Conservation (phyloP, 2,329 filamentous ascomycete species). For the Colletotrichum melonis region DNA sequence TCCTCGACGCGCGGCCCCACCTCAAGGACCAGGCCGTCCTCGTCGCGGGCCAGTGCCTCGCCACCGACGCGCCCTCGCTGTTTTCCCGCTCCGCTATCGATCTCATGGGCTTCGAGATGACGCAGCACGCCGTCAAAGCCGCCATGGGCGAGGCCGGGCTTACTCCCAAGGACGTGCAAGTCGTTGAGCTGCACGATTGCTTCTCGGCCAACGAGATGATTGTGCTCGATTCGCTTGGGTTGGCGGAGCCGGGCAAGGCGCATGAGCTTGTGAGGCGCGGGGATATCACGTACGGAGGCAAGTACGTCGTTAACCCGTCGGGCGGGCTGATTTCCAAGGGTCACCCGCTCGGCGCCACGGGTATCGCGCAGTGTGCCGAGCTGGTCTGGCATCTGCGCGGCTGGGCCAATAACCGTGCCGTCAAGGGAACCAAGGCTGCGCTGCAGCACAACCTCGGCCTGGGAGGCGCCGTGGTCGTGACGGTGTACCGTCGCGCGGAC, state of each 20-base stretch:
- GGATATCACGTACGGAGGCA: conserved; percentile 91
- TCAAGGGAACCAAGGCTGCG: conserved; percentile 75
- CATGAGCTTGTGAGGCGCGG: conserved; percentile 89
- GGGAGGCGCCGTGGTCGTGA: conserved; percentile 90
- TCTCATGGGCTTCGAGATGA: conserved; percentile 91
- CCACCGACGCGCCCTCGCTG: conserved; percentile 84
- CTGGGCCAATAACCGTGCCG: conserved; percentile 91
- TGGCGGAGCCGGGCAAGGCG: conserved; percentile 83
- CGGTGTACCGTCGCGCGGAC: conserved; percentile 88
- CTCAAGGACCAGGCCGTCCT: conserved; percentile 85
- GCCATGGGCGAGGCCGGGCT: conserved; percentile 82
- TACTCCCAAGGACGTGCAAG: conserved; percentile 71
- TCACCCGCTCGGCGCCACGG: conserved; percentile 92
- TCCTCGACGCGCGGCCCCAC: conserved; percentile 86
- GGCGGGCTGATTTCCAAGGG: conserved; percentile 97
- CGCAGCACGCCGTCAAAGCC: conserved; percentile 72
- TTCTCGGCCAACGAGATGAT: conserved; percentile 97
- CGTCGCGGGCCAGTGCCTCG: conserved; percentile 87
- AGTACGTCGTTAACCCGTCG: conserved; percentile 89
- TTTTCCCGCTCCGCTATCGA: conserved; percentile 88
- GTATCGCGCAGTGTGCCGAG: conserved; percentile 95
- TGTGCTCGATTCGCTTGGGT: conserved; percentile 85
- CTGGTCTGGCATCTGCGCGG: conserved; percentile 95
- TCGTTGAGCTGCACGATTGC: conserved; percentile 96
- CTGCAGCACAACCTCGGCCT: conserved; percentile 95